Percentiles rank a stretch among this genome's conserved stretches.
phyloP scores from a whole-genome alignment of 345 rosid genomes.

The Rhodamnia argentea region DNA sequence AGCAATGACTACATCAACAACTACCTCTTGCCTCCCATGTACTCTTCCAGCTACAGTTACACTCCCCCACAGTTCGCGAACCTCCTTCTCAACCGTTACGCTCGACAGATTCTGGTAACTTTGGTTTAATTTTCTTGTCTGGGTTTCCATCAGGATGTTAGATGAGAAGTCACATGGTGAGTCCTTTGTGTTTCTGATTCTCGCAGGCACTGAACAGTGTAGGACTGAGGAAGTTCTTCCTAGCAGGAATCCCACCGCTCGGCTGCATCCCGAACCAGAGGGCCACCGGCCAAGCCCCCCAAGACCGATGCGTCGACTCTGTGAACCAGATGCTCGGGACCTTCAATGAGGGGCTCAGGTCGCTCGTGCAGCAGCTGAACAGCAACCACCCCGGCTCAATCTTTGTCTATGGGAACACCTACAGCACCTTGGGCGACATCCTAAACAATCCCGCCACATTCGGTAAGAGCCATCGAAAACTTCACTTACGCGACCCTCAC shows the following conservation, averaged over 20 bases:
- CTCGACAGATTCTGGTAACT: slow-evolving; percentile 48
- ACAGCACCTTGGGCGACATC: slow-evolving; percentile 51
- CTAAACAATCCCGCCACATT: slow-evolving; percentile 44
- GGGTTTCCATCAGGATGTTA: not conserved
- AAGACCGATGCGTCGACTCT: slow-evolving; percentile 49
- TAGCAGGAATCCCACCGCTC: slow-evolving; percentile 62
- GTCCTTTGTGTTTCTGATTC: not conserved
- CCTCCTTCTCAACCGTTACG: slow-evolving; percentile 52
- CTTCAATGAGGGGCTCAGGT: slow-evolving; percentile 58
- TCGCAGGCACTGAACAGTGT: slow-evolving; percentile 52
- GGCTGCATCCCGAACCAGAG: slow-evolving; percentile 86
- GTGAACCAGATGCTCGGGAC: slow-evolving; percentile 63
- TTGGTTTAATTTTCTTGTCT: not conserved
- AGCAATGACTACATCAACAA: slow-evolving; percentile 96
- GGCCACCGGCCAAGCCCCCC: slow-evolving; percentile 31
- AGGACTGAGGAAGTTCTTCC: slow-evolving; percentile 48
- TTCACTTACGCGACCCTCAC: not conserved
- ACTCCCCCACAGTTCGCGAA: slow-evolving; percentile 46
- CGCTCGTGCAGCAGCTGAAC: slow-evolving; percentile 58
- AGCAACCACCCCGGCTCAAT: slow-evolving; percentile 39
- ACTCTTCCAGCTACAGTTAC: slow-evolving; percentile 45
- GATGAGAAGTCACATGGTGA: not conserved
- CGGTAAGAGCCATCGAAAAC: slow-evolving; percentile 24
- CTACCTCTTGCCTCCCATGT: slow-evolving; percentile 66
- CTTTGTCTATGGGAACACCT: slow-evolving; percentile 53